These are phyloP conservation scores for Phytopythium delawarense DNA, from an alignment of 352 stramenopile species.

Conservation along the genomic window DNA sequence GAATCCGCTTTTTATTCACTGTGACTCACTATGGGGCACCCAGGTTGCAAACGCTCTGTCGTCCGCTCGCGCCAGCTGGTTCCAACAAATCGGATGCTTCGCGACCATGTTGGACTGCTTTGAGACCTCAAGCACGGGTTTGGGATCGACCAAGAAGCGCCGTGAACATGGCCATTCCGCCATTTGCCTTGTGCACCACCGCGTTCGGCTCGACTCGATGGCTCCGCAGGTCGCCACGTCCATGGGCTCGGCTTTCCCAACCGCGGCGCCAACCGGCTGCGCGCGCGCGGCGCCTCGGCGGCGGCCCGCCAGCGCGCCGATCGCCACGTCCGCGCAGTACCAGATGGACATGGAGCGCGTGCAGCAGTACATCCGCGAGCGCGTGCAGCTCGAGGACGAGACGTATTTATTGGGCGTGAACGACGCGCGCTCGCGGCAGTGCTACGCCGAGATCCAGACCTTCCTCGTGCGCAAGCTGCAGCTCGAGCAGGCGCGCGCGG, in stretches of 20 bases:
- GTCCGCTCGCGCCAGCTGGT: neutral
- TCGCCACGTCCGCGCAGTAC: conserved; percentile 34
- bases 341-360: conserved; percentile 46
- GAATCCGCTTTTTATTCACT: neutral
- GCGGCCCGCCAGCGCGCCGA: conserved; percentile 28
- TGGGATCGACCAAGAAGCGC: neutral
- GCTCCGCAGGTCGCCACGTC: neutral
- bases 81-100: neutral
- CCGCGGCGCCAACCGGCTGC: neutral
- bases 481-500: conserved; percentile 17
- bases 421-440: conserved; percentile 40
- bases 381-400: conserved; percentile 33
- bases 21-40: neutral
- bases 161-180: conserved; percentile 14
- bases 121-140: neutral
- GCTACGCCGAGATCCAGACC: conserved; percentile 58
- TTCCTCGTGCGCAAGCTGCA: conserved; percentile 44
- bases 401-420: conserved; percentile 37
- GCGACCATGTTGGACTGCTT: neutral
- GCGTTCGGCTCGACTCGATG: neutral
- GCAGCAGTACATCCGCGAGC: conserved; percentile 41
- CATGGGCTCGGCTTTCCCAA: neutral
- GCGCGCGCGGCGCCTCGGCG: conserved; percentile 10
- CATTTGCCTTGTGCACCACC: conserved; percentile 10
- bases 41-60: conserved; percentile 1